Evolutionary conservation across 208 protist species (phyloP).

Genomic region (Crithidia thermophila): DNA sequence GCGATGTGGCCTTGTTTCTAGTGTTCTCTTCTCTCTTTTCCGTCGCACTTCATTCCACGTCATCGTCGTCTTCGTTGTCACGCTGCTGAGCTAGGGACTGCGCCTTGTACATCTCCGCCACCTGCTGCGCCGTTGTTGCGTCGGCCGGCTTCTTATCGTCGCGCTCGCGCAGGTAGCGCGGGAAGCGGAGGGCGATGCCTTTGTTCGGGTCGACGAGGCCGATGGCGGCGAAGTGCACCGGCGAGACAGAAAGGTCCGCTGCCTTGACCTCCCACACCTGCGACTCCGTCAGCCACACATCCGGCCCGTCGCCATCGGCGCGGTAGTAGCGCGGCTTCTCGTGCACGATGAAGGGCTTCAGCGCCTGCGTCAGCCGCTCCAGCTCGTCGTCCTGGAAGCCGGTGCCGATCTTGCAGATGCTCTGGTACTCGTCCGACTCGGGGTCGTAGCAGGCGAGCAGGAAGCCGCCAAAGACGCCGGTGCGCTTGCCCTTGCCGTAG

Average conservation of each 20-base stretch:
- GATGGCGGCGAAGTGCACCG: constrained; percentile 94
- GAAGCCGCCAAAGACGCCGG: constrained; percentile 97
- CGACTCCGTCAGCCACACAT: constrained; percentile 97
- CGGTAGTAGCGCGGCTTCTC: constrained; percentile 87
- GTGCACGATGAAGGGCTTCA: constrained; percentile 63
- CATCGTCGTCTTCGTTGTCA: constrained; percentile 33
- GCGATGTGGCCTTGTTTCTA: too few relatives aligned
- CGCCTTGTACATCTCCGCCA: constrained; percentile 91
- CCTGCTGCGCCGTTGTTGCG: constrained; percentile 93
- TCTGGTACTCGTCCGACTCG: constrained; percentile 97
- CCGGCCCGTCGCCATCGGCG: constrained; percentile 63
- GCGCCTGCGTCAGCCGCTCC: constrained; percentile 59
- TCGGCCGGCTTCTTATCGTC: constrained; percentile 98
- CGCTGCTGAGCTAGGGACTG: constrained; percentile 70
- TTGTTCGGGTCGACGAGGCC: constrained; percentile 87
- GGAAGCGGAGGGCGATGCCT: constrained; percentile 99
- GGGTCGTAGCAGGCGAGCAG: constrained; percentile 98
- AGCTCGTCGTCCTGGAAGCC: constrained; percentile 97
- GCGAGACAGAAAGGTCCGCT: constrained; percentile 98
- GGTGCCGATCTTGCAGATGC: constrained; percentile 98
- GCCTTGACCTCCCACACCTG: constrained; percentile 99
- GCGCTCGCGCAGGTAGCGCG: constrained; percentile 97
- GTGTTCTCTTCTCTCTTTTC: too few relatives aligned
- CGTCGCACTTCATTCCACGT: too few relatives aligned
- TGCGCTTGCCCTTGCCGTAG: constrained; percentile 98